phyloP scores from a whole-genome alignment of 1,284 basidiomycete genomes.

The Cryptococcus depauperatus region DNA sequence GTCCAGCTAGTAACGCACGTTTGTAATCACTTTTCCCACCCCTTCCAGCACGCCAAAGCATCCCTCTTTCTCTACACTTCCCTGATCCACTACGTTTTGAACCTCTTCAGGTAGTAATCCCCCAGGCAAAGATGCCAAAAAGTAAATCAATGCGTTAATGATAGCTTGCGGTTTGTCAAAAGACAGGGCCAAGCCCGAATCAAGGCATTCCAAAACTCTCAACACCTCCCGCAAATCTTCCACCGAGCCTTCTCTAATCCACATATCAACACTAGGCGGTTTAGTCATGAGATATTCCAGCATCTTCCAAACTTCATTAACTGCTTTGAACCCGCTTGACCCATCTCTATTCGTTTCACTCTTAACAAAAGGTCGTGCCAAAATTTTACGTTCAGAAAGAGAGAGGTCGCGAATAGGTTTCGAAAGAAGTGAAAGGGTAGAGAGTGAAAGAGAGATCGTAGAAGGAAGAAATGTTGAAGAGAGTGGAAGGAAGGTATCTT shows the following conservation, averaged over 20 bases:
- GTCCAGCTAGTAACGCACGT: slow-evolving; percentile 18
- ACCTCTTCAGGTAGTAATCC: not conserved
- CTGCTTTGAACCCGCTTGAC: slow-evolving; percentile 17
- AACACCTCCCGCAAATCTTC: not conserved
- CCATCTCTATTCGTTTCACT: slow-evolving; percentile 3
- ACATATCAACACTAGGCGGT: not conserved
- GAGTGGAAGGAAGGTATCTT: slow-evolving; percentile 35
- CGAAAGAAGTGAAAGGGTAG: slow-evolving; percentile 20
- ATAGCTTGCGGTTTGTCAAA: not conserved
- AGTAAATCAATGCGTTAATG: slow-evolving; percentile 19
- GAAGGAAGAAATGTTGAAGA: slow-evolving; percentile 27
- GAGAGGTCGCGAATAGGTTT: slow-evolving; percentile 18
- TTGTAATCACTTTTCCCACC: slow-evolving; percentile 28
- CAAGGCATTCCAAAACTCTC: not conserved
- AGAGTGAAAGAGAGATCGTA: slow-evolving; percentile 27
- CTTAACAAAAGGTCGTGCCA: slow-evolving; percentile 9
- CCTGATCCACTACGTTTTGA: not conserved
- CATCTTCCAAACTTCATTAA: slow-evolving; percentile 32
- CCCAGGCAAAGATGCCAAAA: slow-evolving; percentile 23
- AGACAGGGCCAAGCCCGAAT: slow-evolving; percentile 2
- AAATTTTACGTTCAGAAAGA: slow-evolving; percentile 21
- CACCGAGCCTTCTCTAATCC: not conserved
- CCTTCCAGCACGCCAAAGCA: slow-evolving; percentile 36
- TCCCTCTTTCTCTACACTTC: slow-evolving; percentile 21
- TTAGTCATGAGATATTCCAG: slow-evolving; percentile 35